Evolutionary conservation across 2,329 filamentous ascomycete species (phyloP).

Genomic region (Stagonosporopsis vannaccii): DNA sequence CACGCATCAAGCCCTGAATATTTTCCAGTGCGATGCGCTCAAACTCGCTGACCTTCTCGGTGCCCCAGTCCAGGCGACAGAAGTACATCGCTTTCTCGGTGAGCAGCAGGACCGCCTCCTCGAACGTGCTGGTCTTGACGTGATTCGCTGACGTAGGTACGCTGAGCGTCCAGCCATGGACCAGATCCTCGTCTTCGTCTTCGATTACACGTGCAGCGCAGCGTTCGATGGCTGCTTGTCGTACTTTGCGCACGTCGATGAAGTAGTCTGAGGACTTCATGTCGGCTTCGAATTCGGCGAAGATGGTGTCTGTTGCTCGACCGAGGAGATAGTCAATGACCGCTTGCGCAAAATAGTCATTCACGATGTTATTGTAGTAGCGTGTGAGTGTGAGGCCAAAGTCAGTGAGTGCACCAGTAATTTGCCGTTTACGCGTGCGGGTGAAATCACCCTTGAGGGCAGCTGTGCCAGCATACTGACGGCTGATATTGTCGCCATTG

Average conservation of each 20-base stretch:
- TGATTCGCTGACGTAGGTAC: slow-evolving; percentile 77
- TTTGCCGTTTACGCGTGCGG: slow-evolving; percentile 86
- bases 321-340: slow-evolving; percentile 94
- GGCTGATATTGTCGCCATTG: slow-evolving; percentile 94
- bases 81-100: slow-evolving; percentile 87
- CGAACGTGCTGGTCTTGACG: slow-evolving; percentile 73
- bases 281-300: slow-evolving; percentile 91
- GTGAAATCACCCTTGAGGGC: slow-evolving; percentile 98
- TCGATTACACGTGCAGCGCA: slow-evolving; percentile 83
- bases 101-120: slow-evolving; percentile 86
- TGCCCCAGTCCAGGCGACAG: slow-evolving; percentile 92
- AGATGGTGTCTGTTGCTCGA: slow-evolving; percentile 82
- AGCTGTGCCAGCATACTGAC: slow-evolving; percentile 93
- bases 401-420: slow-evolving; percentile 89
- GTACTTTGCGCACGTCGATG: slow-evolving; percentile 81
- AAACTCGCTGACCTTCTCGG: slow-evolving; percentile 92
- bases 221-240: slow-evolving; percentile 88
- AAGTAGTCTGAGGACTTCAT: slow-evolving; percentile 94
- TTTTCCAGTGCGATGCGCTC: slow-evolving; percentile 82
- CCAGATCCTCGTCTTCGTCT: slow-evolving; percentile 79
- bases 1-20: slow-evolving; percentile 75
- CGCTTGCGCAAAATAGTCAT: slow-evolving; percentile 95
- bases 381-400: slow-evolving; percentile 86
- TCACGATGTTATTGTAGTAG: slow-evolving; percentile 87
- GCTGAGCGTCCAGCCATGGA: slow-evolving; percentile 88